These are phyloP conservation scores for Epichloe brachyelytri DNA, from an alignment of 2,329 filamentous ascomycete genomes.

Conservation along the genomic window DNA sequence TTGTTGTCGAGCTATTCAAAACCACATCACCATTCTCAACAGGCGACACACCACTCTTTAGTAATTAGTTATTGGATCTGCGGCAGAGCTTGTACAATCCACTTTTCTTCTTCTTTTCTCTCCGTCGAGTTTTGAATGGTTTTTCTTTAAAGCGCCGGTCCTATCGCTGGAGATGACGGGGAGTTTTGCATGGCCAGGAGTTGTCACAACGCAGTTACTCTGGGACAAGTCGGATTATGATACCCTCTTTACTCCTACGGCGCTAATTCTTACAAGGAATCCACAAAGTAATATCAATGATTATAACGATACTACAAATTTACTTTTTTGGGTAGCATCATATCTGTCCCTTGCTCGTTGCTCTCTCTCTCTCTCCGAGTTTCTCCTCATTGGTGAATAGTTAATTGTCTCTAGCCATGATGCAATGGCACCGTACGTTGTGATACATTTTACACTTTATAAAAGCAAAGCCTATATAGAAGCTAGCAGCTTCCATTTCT, in stretches of 20 bases:
- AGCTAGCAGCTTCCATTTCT: slow-evolving; percentile 84
- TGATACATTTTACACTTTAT: slow-evolving; percentile 55
- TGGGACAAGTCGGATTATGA: slow-evolving; percentile 14
- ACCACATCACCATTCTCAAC: background rate
- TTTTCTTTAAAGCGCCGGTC: background rate
- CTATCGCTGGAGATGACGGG: background rate
- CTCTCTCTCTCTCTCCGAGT: background rate
- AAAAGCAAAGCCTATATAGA: slow-evolving; percentile 93
- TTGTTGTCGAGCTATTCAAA: background rate
- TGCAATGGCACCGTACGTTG: too few relatives aligned
- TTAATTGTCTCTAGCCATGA: too few relatives aligned
- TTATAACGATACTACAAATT: slow-evolving; percentile 5
- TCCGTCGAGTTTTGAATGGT: background rate
- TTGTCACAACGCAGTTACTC: slow-evolving; percentile 8
- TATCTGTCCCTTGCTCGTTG: background rate
- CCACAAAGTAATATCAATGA: slow-evolving; percentile 10
- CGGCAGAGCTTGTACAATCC: background rate
- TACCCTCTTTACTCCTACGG: slow-evolving; percentile 15
- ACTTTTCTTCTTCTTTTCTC: background rate
- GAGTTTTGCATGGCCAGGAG: slow-evolving; percentile 10
- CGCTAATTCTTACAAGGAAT: background rate
- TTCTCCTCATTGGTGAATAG: background rate
- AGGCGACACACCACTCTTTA: slow-evolving; percentile 3
- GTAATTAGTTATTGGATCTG: background rate
- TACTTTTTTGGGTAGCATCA: background rate